Evolutionary conservation across 495 filamentous ascomycete genomes (phyloP), one percentile per base, ranked within the genome.

Genomic region (Penicillium mononematosum): DNA sequence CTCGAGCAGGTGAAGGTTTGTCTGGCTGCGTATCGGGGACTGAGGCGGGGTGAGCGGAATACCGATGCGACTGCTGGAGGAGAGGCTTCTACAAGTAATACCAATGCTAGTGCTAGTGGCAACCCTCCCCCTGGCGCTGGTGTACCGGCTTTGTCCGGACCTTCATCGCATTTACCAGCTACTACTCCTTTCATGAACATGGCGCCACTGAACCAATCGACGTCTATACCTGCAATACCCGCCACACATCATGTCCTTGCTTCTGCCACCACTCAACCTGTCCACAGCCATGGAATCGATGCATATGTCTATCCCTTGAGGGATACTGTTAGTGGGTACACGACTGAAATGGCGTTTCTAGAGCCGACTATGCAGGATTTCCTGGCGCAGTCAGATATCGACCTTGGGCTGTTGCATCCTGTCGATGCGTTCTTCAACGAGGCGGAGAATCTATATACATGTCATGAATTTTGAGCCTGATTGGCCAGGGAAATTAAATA

Each of bases 361-460:
- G 73, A 77, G 50, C 75, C 75, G 36, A 77, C 73, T 6, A 77
- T 77, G 75, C 73, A 77, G 58, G 70, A 76, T 41, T 77, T 77
- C 25, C 59, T 77, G 1, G 75, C 75, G 29, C 75, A 77, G 66
- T 74, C 72, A 19, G 70, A 77, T 64, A 68, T 77, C 19, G 73
- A 75, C 58, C 44, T 77, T 42, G 73, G 75, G 4, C 49, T 74
- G 27, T 45, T 75, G 45, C 69, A 76, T 59, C 71, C 74, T 6
- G 72, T 76, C 47, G 75, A 77, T 67, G 68, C 70, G 8, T 76
- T 73, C 52, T 66, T 76, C 50, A 71, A 62, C 34, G 73, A 77
- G 31, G 62, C 64, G 12, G 75, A 74, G 60, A 72, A 66, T 60
- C 57, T 74, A 36, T 77, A 75, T 60, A 73, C 71, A 12, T 64